Conservation (phyloP, 2,329 filamentous ascomycete genomes). For the Phialophora verrucosa region DNA sequence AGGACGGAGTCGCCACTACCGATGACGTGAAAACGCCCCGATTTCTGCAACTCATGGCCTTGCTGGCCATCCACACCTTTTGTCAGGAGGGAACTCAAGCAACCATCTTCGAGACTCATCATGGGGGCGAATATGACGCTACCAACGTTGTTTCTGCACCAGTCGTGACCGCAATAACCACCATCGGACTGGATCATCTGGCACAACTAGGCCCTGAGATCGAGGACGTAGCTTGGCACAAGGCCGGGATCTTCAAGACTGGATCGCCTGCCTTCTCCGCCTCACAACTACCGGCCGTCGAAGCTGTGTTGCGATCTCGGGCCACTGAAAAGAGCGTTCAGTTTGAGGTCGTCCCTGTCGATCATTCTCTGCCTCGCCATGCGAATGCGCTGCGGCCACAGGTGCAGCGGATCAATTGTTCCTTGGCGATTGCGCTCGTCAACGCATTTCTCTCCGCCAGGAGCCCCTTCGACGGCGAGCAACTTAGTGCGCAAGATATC, state of each 20-base stretch:
- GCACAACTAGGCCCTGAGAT: background rate
- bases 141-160: background rate
- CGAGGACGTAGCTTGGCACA: conserved; percentile 7
- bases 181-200: background rate
- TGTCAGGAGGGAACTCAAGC: background rate
- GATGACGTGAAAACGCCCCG: background rate
- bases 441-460: background rate
- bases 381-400: background rate
- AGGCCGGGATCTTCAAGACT: conserved; percentile 8
- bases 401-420: background rate
- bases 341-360: background rate
- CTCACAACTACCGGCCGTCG: background rate
- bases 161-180: conserved; percentile 3
- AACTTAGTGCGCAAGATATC: background rate
- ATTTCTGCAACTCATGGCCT: background rate
- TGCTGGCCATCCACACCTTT: conserved; percentile 4
- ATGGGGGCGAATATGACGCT: background rate
- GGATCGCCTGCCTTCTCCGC: conserved; percentile 3
- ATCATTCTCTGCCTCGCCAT: background rate
- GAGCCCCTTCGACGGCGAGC: background rate
- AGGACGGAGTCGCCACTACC: background rate
- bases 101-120: background rate
- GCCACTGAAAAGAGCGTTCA: background rate
- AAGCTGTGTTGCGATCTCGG: background rate
- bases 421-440: conserved; percentile 5